A percentile compares a stretch with the other conserved stretches of the same genome.
phyloP scores from a whole-genome alignment of 2,329 filamentous ascomycete species.

The Clonostachys solani region DNA sequence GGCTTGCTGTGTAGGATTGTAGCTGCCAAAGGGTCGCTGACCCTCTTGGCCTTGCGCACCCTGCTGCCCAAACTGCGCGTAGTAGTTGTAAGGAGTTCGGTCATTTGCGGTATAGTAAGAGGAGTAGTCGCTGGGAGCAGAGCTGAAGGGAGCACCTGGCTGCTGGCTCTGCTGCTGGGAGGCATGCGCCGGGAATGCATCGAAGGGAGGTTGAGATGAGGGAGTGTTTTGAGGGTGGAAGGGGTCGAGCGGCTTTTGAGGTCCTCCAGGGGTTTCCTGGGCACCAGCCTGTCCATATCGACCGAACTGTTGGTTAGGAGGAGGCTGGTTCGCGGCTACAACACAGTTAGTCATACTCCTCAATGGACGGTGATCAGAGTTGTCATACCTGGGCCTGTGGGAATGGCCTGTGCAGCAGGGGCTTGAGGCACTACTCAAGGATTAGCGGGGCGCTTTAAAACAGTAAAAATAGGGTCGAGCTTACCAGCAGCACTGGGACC shows the following conservation, averaged over 20 bases:
- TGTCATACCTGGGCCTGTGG: not conserved
- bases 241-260: conserved; percentile 82
- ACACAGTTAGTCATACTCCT: conserved; percentile 6
- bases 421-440: conserved; percentile 10
- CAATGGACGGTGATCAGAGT: not conserved
- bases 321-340: conserved; percentile 8
- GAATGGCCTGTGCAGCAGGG: conserved; percentile 14
- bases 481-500: conserved; percentile 17
- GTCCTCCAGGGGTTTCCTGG: conserved; percentile 52
- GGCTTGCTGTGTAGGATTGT: conserved; percentile 62
- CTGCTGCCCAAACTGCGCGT: conserved; percentile 56
- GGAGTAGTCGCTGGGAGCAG: conserved; percentile 74
- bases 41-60: conserved; percentile 63
- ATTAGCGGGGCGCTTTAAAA: not conserved
- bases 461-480: not conserved
- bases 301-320: conserved; percentile 52
- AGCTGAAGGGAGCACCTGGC: conserved; percentile 64
- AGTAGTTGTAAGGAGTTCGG: conserved; percentile 76
- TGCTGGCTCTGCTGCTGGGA: conserved; percentile 54
- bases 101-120: conserved; percentile 80
- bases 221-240: conserved; percentile 70
- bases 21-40: conserved; percentile 74
- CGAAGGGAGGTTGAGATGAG: conserved; percentile 50
- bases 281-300: conserved; percentile 61
- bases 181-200: conserved; percentile 55